Evolutionary conservation across 441 rosid genomes (phyloP), one percentile per base, ranked within the genome.

Genomic region (Brassica hybrid): DNA sequence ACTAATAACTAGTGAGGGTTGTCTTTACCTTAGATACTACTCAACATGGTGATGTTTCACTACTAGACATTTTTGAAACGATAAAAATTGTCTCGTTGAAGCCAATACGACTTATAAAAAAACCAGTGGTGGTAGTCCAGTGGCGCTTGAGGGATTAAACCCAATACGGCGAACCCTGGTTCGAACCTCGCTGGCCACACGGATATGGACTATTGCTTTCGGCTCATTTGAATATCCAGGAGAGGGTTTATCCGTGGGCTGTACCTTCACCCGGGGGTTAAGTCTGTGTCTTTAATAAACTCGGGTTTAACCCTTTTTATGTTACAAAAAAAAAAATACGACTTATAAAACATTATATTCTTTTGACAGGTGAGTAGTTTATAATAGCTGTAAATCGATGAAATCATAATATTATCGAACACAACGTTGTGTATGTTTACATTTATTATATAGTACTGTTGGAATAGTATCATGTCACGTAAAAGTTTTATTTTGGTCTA

Each of bases 401-500:
- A 18, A 57, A 57, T 57, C 27, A 18, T 57, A 57, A 57, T 9
- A 18, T 6, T 18, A 54, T 3, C 5, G 57, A 17, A 16, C 59
- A 58, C n/a, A 38, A 71, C 27, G 12, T 72, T 64, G 23, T 18
- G 18, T 12, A 19, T 19, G 41, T 64, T 7, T n/a, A 73, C 9
- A 25, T 25, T 57, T 57, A 57, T 19, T 57, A 5, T 6, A 21
- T 52, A 52, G 64, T 21, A 74, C 48, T 38, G 34, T 16, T 61
- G 64, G n/a, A 76, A 76, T 50, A 32, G 69, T 69, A 48, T 61
- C 17, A 69, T 62, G 34, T 52, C 80, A 76, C 80, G 34, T 69
- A 69, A 68, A 59, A 18, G 59, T 16, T 41, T 41, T 16, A 54
- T 16, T 58, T 36, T 34, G 19, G 59, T 43, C 21, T 12, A 7